phyloP scores from a whole-genome alignment of 495 filamentous ascomycete genomes.

The Tuber borchii region DNA sequence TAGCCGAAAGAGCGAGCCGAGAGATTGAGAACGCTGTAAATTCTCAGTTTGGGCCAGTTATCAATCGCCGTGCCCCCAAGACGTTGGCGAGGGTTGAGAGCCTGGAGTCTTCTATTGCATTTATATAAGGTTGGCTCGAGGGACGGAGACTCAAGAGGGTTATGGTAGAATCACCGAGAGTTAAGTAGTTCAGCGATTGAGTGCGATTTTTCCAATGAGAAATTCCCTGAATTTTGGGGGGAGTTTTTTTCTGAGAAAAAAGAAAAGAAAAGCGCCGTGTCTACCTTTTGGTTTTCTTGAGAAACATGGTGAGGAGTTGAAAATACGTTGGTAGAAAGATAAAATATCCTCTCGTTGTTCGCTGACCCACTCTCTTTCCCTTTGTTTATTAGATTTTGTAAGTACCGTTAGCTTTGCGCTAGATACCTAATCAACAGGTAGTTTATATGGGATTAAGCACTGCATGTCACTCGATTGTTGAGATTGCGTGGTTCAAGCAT shows the following conservation, averaged over 20 bases:
- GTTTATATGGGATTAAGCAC: not conserved
- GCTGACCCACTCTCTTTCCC: not conserved
- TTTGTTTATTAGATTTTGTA: not conserved
- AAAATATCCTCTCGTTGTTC: not conserved
- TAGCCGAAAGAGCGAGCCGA: conserved; percentile 26
- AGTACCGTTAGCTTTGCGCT: not conserved
- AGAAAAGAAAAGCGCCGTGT: not conserved
- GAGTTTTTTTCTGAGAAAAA: not conserved
- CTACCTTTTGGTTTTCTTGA: not conserved
- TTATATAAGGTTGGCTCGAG: not conserved
- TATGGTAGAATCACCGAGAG: not conserved
- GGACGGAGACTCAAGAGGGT: not conserved
- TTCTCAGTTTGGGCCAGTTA: conserved; percentile 32
- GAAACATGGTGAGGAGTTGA: not conserved
- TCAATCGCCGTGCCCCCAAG: conserved; percentile 4
- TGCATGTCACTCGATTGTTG: not conserved
- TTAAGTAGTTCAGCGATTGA: not conserved
- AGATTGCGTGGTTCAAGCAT: not conserved
- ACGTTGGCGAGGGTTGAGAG: not conserved
- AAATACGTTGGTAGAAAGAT: not conserved
- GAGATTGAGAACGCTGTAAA: conserved; percentile 36
- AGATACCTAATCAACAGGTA: not conserved
- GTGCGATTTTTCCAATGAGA: not conserved
- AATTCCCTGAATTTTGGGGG: not conserved
- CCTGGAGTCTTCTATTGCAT: not conserved